phyloP scores from a whole-genome alignment of 345 rosid genomes.

The Gossypium thurberi region DNA sequence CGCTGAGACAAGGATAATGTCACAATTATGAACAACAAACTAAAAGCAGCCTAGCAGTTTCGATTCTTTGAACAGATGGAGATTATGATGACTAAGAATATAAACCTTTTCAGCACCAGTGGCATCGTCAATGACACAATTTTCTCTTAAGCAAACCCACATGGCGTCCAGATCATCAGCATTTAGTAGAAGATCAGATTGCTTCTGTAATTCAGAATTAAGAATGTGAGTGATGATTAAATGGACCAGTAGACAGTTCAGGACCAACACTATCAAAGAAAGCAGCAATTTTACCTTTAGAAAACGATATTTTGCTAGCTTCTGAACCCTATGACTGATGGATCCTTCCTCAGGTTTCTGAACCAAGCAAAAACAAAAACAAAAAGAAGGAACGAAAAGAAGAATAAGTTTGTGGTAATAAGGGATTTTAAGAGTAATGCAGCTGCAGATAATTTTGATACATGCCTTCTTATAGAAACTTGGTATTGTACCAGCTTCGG shows the following conservation, averaged over 20 bases:
- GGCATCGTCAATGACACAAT: conserved; percentile 96
- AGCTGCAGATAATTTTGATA: conserved; percentile 7
- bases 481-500: conserved; percentile 84
- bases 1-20: not conserved
- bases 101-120: conserved; percentile 98
- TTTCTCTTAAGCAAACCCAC: conserved; percentile 99
- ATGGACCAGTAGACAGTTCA: not conserved
- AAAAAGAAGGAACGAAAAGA: not conserved
- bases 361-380: conserved; percentile 23
- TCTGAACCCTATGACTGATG: conserved; percentile 87
- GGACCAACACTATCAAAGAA: not conserved
- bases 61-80: not conserved
- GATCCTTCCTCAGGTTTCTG: conserved; percentile 99
- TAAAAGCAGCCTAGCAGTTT: not conserved
- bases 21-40: not conserved
- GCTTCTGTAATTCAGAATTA: conserved; percentile 60
- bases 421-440: not conserved
- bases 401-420: not conserved
- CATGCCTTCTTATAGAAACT: conserved; percentile 96
- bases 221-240: conserved; percentile 9
- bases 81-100: not conserved
- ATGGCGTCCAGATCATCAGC: conserved; percentile 98
- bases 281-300: conserved; percentile 46
- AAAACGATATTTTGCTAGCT: conserved; percentile 88
- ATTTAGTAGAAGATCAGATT: conserved; percentile 88